Evolutionary conservation across 352 stramenopile species (phyloP).

Genomic region (Phytophthora pistaciae): DNA sequence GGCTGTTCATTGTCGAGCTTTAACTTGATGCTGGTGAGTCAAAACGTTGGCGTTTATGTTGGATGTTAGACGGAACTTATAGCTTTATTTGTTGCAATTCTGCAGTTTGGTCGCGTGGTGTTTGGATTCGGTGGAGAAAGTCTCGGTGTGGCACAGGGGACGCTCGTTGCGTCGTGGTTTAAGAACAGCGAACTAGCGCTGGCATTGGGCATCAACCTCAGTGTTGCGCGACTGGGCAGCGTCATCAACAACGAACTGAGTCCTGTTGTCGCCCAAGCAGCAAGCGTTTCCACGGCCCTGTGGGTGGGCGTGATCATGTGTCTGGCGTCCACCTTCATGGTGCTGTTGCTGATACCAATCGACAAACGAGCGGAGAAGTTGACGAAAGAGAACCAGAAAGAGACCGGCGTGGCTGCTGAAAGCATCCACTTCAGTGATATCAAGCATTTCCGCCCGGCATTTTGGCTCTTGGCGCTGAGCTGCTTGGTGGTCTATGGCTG

Average conservation of each 20-base stretch:
- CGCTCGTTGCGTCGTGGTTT: slow-evolving; percentile 94
- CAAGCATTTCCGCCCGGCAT: slow-evolving; percentile 83
- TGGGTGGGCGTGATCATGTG: slow-evolving; percentile 91
- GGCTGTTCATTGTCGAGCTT: slow-evolving; percentile 85
- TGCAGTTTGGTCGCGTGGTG: slow-evolving; percentile 86
- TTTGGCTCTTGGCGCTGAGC: slow-evolving; percentile 91
- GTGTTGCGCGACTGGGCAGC: slow-evolving; percentile 88
- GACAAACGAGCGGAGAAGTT: slow-evolving; percentile 70
- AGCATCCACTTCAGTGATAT: slow-evolving; percentile 79
- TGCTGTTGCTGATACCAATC: slow-evolving; percentile 84
- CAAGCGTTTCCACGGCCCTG: slow-evolving; percentile 76
- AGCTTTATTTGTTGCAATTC: background rate
- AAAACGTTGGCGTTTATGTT: background rate
- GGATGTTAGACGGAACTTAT: slow-evolving; percentile 6
- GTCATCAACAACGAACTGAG: slow-evolving; percentile 95
- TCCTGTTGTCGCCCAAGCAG: slow-evolving; percentile 75
- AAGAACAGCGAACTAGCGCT: slow-evolving; percentile 93
- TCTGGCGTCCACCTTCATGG: slow-evolving; percentile 65
- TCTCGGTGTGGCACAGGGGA: slow-evolving; percentile 91
- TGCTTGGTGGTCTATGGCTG: slow-evolving; percentile 95
- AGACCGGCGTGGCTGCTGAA: slow-evolving; percentile 34
- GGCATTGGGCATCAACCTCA: slow-evolving; percentile 93
- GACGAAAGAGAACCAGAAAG: slow-evolving; percentile 33
- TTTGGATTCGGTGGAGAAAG: slow-evolving; percentile 95
- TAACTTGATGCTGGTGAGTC: slow-evolving; percentile 75